Evolutionary conservation across 768 basidiomycete species (phyloP), one percentile per base, ranked within the genome.

Genomic region (Agrocybe praecox): DNA sequence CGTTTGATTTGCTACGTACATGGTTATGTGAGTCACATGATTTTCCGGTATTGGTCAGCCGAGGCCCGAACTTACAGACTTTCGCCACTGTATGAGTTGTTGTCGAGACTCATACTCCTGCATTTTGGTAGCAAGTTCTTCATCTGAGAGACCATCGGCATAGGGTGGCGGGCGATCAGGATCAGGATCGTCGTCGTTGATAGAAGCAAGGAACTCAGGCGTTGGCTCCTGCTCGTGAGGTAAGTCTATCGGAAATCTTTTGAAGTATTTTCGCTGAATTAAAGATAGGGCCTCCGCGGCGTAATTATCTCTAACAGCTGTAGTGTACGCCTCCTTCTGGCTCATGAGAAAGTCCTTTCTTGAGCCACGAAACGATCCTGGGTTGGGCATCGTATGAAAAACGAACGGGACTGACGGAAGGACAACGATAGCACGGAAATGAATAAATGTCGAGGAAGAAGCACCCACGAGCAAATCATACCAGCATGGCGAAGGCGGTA

Each of bases 1-100:
- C 62, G n/a, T 23, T 62, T 55, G 19, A 63, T 57, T 60, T 63
- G 58, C 62, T 63, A 47, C 56, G 29, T 5, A 47, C 58, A 6
- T n/a, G n/a, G n/a, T n/a, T n/a, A n/a, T n/a, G n/a, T n/a, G n/a
- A n/a, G n/a, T n/a, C n/a, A n/a, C n/a, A n/a, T n/a, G 34, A 18
- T 24, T 23, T 48, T 17, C 24, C 14, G 9, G 14, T 10, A n/a
- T 23, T 11, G 24, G 9, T 26, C 46, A 48, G 32, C 15, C 46
- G 46, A 14, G 15, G n/a, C n/a, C n/a, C n/a, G n/a, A n/a, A 48
- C 46, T 24, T 15, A 48, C 46, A 5, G 21, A 23, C 23, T 48
- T 48, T 26, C 23, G 11, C 12, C 11, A 24, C 10, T 15, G n/a
- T 14, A 48, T 2, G 4, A 21, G 23, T 18, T 4, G 11, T 29